phyloP scores from a whole-genome alignment of 495 filamentous ascomycete species.

The Letharia lupina region DNA sequence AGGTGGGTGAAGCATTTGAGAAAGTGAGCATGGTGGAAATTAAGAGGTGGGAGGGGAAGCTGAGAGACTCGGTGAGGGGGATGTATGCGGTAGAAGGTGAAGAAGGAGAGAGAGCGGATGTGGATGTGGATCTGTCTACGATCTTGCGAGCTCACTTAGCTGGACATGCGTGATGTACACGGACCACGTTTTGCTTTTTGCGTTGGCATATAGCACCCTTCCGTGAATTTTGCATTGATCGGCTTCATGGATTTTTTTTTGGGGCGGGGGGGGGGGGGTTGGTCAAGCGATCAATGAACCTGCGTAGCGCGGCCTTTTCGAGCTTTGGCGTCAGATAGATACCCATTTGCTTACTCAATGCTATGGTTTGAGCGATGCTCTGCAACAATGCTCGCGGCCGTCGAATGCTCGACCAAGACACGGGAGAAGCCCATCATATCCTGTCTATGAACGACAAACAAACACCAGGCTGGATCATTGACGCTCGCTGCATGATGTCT shows the following conservation, averaged over 20 bases:
- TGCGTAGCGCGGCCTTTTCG: not conserved
- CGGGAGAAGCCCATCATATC: not conserved
- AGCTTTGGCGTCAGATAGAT: not conserved
- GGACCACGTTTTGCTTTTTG: conserved; percentile 2
- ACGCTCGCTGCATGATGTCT: not conserved
- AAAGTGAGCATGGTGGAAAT: not conserved
- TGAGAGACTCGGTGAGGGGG: conserved; percentile 15
- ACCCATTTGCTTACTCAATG: not conserved
- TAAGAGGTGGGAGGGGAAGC: conserved; percentile 11
- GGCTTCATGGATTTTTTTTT: not conserved
- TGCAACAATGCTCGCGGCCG: not conserved
- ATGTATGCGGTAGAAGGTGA: conserved; percentile 6
- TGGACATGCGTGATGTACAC: not conserved
- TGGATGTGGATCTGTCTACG: conserved; percentile 9
- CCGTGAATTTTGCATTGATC: not conserved
- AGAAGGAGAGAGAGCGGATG: not conserved
- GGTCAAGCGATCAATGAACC: not conserved
- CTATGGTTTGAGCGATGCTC: not conserved
- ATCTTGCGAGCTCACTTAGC: not conserved
- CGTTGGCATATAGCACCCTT: not conserved
- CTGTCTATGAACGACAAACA: not conserved
- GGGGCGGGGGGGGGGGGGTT: not conserved
- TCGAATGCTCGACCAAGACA: not conserved
- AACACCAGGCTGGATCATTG: not conserved
- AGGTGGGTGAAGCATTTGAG: conserved; percentile 1